These are phyloP conservation scores for Podila clonocystis DNA, from an alignment of 192 early-diverging fungal species.

Conservation along the genomic window DNA sequence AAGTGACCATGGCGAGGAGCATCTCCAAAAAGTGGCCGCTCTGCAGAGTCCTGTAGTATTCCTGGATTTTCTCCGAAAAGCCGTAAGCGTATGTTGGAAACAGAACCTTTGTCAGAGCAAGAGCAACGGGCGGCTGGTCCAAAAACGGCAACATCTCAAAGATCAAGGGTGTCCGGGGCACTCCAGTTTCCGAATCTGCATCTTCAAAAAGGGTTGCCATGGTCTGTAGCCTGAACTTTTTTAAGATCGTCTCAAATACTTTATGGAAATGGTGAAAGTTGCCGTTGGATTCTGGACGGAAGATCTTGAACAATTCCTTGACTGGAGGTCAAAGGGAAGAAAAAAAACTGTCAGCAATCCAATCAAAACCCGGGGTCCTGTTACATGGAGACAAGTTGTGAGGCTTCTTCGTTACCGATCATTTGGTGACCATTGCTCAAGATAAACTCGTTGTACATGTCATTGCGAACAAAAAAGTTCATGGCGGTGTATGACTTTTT, in stretches of 20 bases:
- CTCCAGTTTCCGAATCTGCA: constrained; percentile 23
- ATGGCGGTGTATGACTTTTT: constrained; percentile 49
- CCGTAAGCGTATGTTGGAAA: constrained; percentile 43
- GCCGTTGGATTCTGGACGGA: constrained; percentile 48
- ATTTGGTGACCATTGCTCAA: constrained; percentile 37
- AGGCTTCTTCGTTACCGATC: constrained; percentile 15
- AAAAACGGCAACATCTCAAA: constrained; percentile 47
- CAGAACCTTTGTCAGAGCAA: constrained; percentile 27
- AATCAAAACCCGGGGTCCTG: neutral
- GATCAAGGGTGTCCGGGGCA: constrained; percentile 17
- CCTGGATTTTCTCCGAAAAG: constrained; percentile 31
- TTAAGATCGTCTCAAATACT: constrained; percentile 42
- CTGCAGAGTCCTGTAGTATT: constrained; percentile 27
- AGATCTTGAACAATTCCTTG: constrained; percentile 45
- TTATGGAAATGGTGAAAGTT: constrained; percentile 51
- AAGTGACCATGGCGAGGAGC: constrained; percentile 37
- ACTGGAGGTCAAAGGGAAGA: constrained; percentile 9
- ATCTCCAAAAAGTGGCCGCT: constrained; percentile 40
- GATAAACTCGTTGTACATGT: constrained; percentile 51
- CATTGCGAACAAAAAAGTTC: constrained; percentile 41
- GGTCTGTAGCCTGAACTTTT: constrained; percentile 41
- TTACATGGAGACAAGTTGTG: neutral
- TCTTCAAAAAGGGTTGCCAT: constrained; percentile 47
- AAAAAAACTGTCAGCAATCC: neutral
- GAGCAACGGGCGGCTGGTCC: constrained; percentile 35